phyloP scores from a whole-genome alignment of 2,329 filamentous ascomycete species.

The Penicillium sp. region DNA sequence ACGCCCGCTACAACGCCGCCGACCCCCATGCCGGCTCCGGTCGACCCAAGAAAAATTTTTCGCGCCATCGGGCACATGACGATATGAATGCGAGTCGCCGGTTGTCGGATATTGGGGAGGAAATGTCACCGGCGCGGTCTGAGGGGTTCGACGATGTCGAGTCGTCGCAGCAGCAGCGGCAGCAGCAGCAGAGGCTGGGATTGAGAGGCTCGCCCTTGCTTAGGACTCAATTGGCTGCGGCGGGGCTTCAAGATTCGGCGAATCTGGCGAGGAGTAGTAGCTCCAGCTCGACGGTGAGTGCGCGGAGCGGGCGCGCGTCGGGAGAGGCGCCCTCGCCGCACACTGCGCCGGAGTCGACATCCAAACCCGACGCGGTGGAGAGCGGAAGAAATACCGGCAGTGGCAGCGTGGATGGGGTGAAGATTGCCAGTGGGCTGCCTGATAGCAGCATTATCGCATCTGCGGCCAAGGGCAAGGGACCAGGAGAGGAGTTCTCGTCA shows the following conservation, averaged over 20 bases:
- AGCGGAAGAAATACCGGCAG: conserved; percentile 7
- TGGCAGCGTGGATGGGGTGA: conserved; percentile 3
- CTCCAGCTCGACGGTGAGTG: conserved; percentile 42
- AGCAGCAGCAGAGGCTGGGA: conserved; percentile 9
- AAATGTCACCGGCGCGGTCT: conserved; percentile 32
- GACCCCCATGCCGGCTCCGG: conserved; percentile 13
- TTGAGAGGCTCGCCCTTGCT: not conserved
- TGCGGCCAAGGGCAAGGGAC: conserved; percentile 40
- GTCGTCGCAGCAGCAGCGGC: not conserved
- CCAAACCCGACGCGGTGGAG: conserved; percentile 7
- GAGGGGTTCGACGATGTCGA: conserved; percentile 18
- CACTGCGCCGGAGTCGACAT: conserved; percentile 5
- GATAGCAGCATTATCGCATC: conserved; percentile 33
- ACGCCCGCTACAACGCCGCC: conserved; percentile 35
- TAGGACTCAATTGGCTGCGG: conserved; percentile 56
- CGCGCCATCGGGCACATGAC: conserved; percentile 39
- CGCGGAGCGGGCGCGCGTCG: conserved; percentile 27
- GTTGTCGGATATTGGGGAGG: conserved; percentile 50
- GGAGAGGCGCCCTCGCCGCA: conserved; percentile 14
- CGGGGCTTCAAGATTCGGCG: conserved; percentile 49
- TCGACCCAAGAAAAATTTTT: conserved; percentile 32
- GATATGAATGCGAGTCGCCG: conserved; percentile 43
- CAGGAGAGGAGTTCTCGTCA: conserved; percentile 68
- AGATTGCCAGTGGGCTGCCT: conserved; percentile 4
- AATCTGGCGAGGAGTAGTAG: conserved; percentile 36